phyloP scores from a whole-genome alignment of 2,329 filamentous ascomycete species.

The Stachybotrys chlorohalonatus region DNA sequence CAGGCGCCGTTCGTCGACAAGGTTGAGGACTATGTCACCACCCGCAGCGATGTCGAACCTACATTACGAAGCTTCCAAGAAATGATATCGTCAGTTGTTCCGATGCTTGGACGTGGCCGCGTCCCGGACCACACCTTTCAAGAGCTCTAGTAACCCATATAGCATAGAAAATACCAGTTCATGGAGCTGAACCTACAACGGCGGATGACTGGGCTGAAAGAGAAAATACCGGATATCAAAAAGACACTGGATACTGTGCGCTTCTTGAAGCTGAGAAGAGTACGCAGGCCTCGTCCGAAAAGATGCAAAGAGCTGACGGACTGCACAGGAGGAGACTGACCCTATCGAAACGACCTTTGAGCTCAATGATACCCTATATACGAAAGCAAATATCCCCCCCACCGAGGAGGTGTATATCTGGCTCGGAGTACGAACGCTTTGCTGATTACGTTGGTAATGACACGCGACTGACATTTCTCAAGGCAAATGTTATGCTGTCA shows the following conservation, averaged over 20 bases:
- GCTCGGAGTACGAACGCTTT: constrained; percentile 60
- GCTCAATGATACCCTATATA: constrained; percentile 90
- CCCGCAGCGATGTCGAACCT: constrained; percentile 68
- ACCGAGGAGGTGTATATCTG: constrained; percentile 93
- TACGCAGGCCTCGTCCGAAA: constrained; percentile 20
- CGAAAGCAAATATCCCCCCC: constrained; percentile 72
- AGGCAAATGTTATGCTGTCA: constrained; percentile 96
- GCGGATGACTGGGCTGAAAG: constrained; percentile 69
- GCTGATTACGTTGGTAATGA: background rate
- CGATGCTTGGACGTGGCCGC: constrained; percentile 2
- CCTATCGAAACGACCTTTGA: constrained; percentile 90
- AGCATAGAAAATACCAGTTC: constrained; percentile 90
- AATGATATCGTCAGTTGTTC: constrained; percentile 71
- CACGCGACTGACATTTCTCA: constrained; percentile 11
- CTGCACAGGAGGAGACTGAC: constrained; percentile 42
- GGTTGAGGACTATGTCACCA: constrained; percentile 78
- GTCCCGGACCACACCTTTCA: background rate
- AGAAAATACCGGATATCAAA: constrained; percentile 95
- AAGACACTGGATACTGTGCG: constrained; percentile 89
- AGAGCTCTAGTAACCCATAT: background rate
- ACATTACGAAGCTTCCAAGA: constrained; percentile 81
- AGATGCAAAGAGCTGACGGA: constrained; percentile 8
- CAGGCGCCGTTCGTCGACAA: constrained; percentile 79
- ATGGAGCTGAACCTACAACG: constrained; percentile 94
- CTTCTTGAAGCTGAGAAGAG: constrained; percentile 72